Evolutionary conservation across 805 yeast genomes (phyloP).

Genomic region (Kuraishia hungarica): DNA sequence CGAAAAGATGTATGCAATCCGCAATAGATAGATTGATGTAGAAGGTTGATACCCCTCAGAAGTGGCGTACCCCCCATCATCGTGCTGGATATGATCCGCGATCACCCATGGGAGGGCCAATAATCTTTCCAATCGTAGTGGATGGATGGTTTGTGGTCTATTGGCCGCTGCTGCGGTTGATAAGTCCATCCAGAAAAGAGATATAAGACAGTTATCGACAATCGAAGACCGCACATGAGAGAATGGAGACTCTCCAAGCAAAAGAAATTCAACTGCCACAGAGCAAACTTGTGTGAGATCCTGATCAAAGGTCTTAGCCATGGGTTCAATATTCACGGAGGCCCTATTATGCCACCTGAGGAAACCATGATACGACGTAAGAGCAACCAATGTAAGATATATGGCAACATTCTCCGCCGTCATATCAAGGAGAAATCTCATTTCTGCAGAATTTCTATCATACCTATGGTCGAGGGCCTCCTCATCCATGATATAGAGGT

Average conservation of each 20-base stretch:
- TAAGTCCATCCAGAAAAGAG: conserved; percentile 2
- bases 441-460: neutral
- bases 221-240: neutral
- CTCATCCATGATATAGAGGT: neutral
- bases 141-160: conserved; percentile 1
- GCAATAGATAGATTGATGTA: neutral
- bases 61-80: neutral
- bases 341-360: neutral
- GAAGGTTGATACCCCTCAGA: neutral
- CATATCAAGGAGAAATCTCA: neutral
- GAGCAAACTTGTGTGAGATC: neutral
- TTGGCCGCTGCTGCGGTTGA: conserved; percentile 1
- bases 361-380: neutral
- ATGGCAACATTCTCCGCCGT: neutral
- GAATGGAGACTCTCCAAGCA: neutral
- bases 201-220: conserved; percentile 1
- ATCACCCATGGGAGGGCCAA: neutral
- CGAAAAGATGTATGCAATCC: neutral
- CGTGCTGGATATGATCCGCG: neutral
- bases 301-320: neutral
- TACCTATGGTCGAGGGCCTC: neutral
- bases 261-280: neutral
- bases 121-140: conserved; percentile 2
- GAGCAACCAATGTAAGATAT: neutral
- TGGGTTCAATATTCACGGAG: neutral